Base-by-base conservation (phyloP, 257 asterid genomes). In the Scutellaria galericulata region DNA sequence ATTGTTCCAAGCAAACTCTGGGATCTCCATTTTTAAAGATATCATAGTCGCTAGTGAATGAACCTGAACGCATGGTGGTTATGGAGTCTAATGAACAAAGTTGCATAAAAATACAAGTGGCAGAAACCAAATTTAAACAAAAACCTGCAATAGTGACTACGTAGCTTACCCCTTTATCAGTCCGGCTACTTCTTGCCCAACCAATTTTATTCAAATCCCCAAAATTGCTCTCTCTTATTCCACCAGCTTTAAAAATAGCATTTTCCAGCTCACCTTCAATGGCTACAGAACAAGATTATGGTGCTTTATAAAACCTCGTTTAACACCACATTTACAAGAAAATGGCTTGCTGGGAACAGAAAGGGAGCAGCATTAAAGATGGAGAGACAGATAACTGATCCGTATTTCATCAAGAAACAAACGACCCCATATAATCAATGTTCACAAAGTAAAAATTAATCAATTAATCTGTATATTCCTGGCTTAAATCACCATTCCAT, bases 151-250 rank as follows among this genome's bases (percentile, higher is more conserved):
- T 66, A 47, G 51, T 62, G 37, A 46, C 42, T 50, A 45, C n/a
- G 61, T 57, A 75, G 72, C 85, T 81, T 83, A 94, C 99, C 85
- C 99, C 98, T 84, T 91, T 94, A 80, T 94, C 98, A 12, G 97
- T 94, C 75, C 98, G 87, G 77, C 99, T 94, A 85, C 99, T 94
- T 86, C 98, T 91, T 22, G 83, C 99, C 99, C 98, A 90, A 52
- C 93, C 88, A 56, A 91, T 84, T 78, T 92, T 94, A 66, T 87
- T 80, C 86, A 94, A 84, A 80, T 91, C 81, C 61, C 98, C 99
- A 59, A 59, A 94, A 80, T 94, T 94, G 80, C 96, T 91, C 6
- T 91, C 98, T 44, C 91, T 81, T 54, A 91, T 92, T 66, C 99
- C 99, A 59, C 99, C 99, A 74, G 95, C 96, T 58, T 83, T 80